Evolutionary conservation across 129 eudicot genomes (phyloP).

Genomic region (Flaveria sonorensis): DNA sequence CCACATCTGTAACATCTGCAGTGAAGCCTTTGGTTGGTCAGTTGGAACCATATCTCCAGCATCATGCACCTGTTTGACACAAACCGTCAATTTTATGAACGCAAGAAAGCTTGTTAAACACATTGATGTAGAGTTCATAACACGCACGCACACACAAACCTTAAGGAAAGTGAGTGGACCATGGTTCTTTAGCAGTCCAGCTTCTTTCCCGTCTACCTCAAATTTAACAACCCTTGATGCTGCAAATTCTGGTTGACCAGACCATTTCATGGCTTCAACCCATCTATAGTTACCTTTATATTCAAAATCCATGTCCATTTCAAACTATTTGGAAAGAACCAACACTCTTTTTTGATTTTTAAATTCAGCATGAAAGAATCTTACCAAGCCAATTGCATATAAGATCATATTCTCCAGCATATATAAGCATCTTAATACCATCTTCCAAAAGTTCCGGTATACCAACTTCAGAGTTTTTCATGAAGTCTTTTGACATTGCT

Average conservation of each 20-base stretch:
- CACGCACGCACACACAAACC: constrained; percentile 29
- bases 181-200: constrained; percentile 49
- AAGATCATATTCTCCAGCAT: constrained; percentile 76
- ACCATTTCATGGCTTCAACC: constrained; percentile 78
- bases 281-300: constrained; percentile 67
- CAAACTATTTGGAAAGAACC: background rate
- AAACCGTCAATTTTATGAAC: background rate
- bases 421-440: constrained; percentile 61
- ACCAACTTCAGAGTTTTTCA: constrained; percentile 78
- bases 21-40: constrained; percentile 78
- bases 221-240: constrained; percentile 43
- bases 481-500: constrained; percentile 66
- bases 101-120: constrained; percentile 9
- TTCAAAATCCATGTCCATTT: background rate
- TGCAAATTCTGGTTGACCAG: constrained; percentile 51
- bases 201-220: constrained; percentile 50
- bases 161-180: constrained; percentile 68
- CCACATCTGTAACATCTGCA: constrained; percentile 77
- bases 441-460: constrained; percentile 66
- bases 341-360: background rate
- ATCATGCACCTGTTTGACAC: constrained; percentile 43
- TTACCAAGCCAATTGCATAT: constrained; percentile 83
- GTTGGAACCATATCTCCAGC: constrained; percentile 83
- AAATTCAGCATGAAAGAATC: background rate
- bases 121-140: background rate